Evolutionary conservation across 2,329 filamentous ascomycete genomes (phyloP).

Genomic region (Rhynchosporium graminicola): DNA sequence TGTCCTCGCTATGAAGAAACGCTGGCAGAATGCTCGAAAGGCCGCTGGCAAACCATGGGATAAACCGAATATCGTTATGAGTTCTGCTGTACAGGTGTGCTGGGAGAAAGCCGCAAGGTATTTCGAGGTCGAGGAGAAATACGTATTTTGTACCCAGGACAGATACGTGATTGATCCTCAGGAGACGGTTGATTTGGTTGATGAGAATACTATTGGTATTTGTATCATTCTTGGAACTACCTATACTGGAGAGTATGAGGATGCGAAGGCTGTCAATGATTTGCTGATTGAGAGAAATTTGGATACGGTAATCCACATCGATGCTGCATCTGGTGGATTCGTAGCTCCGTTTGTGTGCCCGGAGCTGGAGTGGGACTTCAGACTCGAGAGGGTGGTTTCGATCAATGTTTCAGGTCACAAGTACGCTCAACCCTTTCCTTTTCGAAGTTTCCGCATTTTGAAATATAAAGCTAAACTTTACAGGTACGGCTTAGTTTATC

Average conservation of each 20-base stretch:
- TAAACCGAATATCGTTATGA: slow-evolving; percentile 92
- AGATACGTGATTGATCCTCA: slow-evolving; percentile 65
- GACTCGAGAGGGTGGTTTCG: slow-evolving; percentile 81
- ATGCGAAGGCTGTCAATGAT: slow-evolving; percentile 89
- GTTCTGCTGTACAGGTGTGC: slow-evolving; percentile 91
- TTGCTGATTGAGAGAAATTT: slow-evolving; percentile 73
- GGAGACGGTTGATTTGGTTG: slow-evolving; percentile 60
- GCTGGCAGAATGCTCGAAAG: slow-evolving; percentile 84
- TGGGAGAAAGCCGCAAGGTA: slow-evolving; percentile 93
- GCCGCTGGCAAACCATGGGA: slow-evolving; percentile 80
- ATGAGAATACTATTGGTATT: slow-evolving; percentile 83
- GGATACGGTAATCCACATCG: slow-evolving; percentile 87
- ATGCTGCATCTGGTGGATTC: slow-evolving; percentile 89
- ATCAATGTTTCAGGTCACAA: slow-evolving; percentile 97
- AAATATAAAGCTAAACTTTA: slow-evolving; percentile 12
- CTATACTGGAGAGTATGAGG: slow-evolving; percentile 95
- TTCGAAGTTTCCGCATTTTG: neutral
- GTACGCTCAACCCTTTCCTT: slow-evolving; percentile 48
- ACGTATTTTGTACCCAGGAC: slow-evolving; percentile 62
- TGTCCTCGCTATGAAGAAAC: slow-evolving; percentile 90
- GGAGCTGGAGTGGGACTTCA: slow-evolving; percentile 87
- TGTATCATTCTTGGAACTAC: slow-evolving; percentile 90
- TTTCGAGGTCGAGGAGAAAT: slow-evolving; percentile 92
- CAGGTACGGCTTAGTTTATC: slow-evolving; percentile 72
- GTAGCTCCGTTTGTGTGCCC: slow-evolving; percentile 90